Evolutionary conservation across 2,329 filamentous ascomycete species (phyloP).

Genomic region (Fusarium odoratissimum): DNA sequence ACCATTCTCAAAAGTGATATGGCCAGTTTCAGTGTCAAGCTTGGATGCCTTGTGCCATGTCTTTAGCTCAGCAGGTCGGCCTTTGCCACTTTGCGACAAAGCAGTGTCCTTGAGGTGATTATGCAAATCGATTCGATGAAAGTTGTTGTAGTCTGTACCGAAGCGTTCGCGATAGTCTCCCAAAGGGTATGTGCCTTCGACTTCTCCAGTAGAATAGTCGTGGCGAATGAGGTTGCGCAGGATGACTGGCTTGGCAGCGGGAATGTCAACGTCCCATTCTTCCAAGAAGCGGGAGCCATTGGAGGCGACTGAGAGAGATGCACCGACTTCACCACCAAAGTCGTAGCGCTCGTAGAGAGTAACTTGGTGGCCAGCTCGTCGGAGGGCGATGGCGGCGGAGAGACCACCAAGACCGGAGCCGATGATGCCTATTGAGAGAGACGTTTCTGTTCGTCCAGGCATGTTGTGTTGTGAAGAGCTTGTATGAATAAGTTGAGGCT

Average conservation of each 20-base stretch:
- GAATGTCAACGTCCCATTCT: slow-evolving; percentile 62
- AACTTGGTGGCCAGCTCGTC: slow-evolving; percentile 63
- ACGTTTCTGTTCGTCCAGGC: slow-evolving; percentile 15
- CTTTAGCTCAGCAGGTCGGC: background rate
- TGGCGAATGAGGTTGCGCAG: slow-evolving; percentile 17
- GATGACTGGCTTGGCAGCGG: slow-evolving; percentile 12
- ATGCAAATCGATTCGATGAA: slow-evolving; percentile 18
- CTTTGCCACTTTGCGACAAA: background rate
- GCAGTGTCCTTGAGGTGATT: slow-evolving; percentile 15
- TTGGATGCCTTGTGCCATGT: slow-evolving; percentile 13
- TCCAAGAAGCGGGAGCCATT: slow-evolving; percentile 73
- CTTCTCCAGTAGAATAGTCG: slow-evolving; percentile 14
- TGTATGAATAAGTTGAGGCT: too few species aligned
- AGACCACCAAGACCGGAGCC: slow-evolving; percentile 65
- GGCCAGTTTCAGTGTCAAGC: background rate
- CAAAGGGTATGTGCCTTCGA: slow-evolving; percentile 6
- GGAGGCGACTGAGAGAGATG: slow-evolving; percentile 70
- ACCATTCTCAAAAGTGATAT: slow-evolving; percentile 6
- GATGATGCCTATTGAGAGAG: slow-evolving; percentile 42
- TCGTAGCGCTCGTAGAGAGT: slow-evolving; percentile 66
- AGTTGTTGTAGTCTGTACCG: slow-evolving; percentile 20
- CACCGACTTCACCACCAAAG: slow-evolving; percentile 72
- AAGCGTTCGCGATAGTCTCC: slow-evolving; percentile 18
- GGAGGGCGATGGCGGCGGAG: slow-evolving; percentile 63
- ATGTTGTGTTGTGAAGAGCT: background rate